Evolutionary conservation across 1,139 yeast genomes (phyloP).

Genomic region (Magnusiomyces ingens): DNA sequence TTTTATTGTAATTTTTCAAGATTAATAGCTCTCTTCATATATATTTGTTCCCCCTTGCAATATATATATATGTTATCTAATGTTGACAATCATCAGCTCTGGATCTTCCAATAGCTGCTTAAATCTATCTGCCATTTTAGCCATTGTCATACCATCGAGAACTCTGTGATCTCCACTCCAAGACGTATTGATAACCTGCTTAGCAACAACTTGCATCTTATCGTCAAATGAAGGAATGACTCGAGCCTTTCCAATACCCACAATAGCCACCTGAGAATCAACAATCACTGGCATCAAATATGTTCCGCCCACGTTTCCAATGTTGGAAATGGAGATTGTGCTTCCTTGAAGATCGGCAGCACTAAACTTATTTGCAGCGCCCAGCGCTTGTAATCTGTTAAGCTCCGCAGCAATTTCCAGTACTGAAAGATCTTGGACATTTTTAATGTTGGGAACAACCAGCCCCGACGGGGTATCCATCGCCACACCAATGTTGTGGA

Average conservation of each 20-base stretch:
- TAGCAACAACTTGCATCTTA: conserved; percentile 25
- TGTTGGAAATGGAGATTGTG: conserved; percentile 68
- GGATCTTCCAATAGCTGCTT: conserved; percentile 27
- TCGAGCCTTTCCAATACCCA: conserved; percentile 30
- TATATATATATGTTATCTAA: conserved; percentile 18
- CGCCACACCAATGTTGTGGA: conserved; percentile 51
- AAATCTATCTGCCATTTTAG: conserved; percentile 29
- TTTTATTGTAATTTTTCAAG: no score
- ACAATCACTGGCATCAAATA: conserved; percentile 66
- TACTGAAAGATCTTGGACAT: conserved; percentile 56
- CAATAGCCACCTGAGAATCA: conserved; percentile 31
- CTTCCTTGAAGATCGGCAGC: conserved; percentile 70
- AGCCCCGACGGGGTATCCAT: conserved; percentile 74
- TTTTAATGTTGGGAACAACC: conserved; percentile 67
- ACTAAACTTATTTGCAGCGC: conserved; percentile 59
- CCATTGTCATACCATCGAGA: conserved; percentile 34
- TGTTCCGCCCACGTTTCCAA: conserved; percentile 73
- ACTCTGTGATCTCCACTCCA: conserved; percentile 36
- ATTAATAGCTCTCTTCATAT: no score
- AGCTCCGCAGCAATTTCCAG: conserved; percentile 61
- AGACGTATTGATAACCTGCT: conserved; percentile 28
- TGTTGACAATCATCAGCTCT: conserved; percentile 23
- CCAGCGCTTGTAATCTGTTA: conserved; percentile 48
- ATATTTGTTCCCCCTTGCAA: no score
- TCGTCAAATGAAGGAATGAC: conserved; percentile 26